Evolutionary conservation across 2,329 filamentous ascomycete species (phyloP), one percentile per base, ranked within the genome.

Genomic region (Sordariomycetes sp.): DNA sequence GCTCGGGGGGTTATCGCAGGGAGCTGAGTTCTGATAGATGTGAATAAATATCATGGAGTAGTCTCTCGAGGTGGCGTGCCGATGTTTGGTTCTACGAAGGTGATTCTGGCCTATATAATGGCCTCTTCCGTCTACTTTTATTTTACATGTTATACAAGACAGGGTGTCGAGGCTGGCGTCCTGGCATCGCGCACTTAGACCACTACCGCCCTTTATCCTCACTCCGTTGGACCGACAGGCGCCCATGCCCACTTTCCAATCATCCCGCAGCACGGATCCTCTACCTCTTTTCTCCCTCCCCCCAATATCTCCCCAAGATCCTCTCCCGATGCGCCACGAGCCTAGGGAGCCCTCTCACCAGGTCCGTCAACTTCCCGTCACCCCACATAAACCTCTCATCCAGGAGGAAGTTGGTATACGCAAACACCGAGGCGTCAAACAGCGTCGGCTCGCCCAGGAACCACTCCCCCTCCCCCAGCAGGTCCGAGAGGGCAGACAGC

Each of bases 401-500:
- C 55, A 95, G 71, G 56, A 97, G 74, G 55, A 95, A 74, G 68
- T 95, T 83, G 0, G 89, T 91, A 69, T 96, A 99, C 3, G 90
- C 85, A 71, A 96, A 97, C 2, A 97, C 81, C 57, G 82, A 84
- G 7, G 92, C 91, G 70, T 99, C 94, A 63, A 97, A 92, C 25
- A 92, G 66, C 0, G 84, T 82, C 0, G 92, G 89, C 67, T 34
- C 69, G 55, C 58, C 73, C 58, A 80, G 80, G 66, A 82, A 82
- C 76, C 76, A 81, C 2, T 63, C 63, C 1, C 66, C 63, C 12
- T 68, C 63, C 6, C 64, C 56, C 7, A 78, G 58, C 2, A 68
- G 63, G 2, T 72, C 72, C 7, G 55, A 52, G 5, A 83, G 69
- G 10, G 78, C 74, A 10, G 61, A 67, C 22, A 82, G 68, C 3